Evolutionary conservation across 805 yeast species (phyloP), one percentile per base, ranked within the genome.

Genomic region (Blastobotrys parvus): DNA sequence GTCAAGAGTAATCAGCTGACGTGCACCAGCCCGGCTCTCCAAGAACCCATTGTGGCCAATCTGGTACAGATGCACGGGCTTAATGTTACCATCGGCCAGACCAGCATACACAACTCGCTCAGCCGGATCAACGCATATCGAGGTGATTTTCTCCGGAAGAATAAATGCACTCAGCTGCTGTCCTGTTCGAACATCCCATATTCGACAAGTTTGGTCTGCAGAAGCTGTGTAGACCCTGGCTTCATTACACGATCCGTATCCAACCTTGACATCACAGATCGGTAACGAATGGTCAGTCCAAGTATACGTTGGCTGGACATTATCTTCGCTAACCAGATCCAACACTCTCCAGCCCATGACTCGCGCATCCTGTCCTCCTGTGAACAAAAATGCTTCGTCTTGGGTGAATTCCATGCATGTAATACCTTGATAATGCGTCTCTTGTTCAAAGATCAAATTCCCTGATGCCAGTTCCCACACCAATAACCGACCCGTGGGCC

Each of bases 401-500:
- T 63, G 49, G 0, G 83, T 65, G 53, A 83, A 77, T 49, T 69
- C 70, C 29, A 90, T 59, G 25, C 69, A 70, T 0, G 80, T 71
- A 5, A 87, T 72, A 4, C 72, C 68, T 62, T 90, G 97, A 60
- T 86, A 90, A 64, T 90, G 97, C 0, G 86, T 80, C 40, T 84
- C 89, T 55, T 77, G 78, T 3, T 78, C 94, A 38, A 75, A 68
- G 19, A 89, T 56, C 38, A 92, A 68, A 19, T 75, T 63, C 0
- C 97, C 97, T 1, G 92, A 81, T 7, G 71, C 61, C 41, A 89
- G 57, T 53, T 87, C 95, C 97, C 97, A 90, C 1, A 89, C 61
- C 56, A 83, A 83, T 13, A 92, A 49, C 50, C 79, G 75, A 10
- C 97, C 97, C n/a, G 80, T 56, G 45, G 68, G 58, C 42, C 92